A percentile compares a stretch with the other conserved stretches of the same genome.
Conservation (phyloP, 805 yeast genomes). For the Sugiyamaella floridensis region DNA sequence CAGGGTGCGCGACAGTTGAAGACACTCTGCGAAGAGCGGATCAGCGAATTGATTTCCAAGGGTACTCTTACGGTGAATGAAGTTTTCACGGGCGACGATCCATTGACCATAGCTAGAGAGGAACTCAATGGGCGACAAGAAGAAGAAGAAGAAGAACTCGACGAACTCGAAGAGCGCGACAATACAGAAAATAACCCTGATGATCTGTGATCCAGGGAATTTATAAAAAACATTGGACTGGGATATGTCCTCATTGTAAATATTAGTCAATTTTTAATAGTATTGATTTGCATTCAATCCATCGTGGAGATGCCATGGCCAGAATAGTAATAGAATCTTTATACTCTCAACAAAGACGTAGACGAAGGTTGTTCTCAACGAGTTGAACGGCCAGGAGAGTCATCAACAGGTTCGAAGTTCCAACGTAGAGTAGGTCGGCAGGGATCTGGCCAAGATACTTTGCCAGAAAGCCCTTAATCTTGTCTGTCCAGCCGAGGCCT, state of each 20-base stretch:
- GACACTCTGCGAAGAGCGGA: slow-evolving; percentile 57
- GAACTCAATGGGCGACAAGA: neutral
- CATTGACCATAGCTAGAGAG: no score
- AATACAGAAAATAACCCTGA: neutral
- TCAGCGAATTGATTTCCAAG: slow-evolving; percentile 27
- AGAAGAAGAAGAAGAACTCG: neutral
- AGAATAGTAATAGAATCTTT: no score
- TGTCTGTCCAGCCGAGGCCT: slow-evolving; percentile 5
- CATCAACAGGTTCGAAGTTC: slow-evolving; percentile 17
- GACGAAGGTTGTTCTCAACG: slow-evolving; percentile 16
- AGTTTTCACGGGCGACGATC: neutral
- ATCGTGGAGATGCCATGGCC: neutral
- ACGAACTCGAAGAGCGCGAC: neutral
- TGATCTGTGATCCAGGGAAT: neutral
- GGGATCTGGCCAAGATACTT: slow-evolving; percentile 14
- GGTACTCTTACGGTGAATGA: neutral
- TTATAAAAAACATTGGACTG: neutral
- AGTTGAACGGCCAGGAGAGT: slow-evolving; percentile 13
- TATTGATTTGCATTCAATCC: no score
- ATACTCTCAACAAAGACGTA: neutral
- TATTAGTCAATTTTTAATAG: neutral
- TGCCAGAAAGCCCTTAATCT: slow-evolving; percentile 3
- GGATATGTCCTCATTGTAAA: neutral
- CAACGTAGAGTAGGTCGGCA: slow-evolving; percentile 14
- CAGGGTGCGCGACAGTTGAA: slow-evolving; percentile 68